Evolutionary conservation across 2,329 filamentous ascomycete genomes (phyloP).

Genomic region (Keithomyces neogunnii): DNA sequence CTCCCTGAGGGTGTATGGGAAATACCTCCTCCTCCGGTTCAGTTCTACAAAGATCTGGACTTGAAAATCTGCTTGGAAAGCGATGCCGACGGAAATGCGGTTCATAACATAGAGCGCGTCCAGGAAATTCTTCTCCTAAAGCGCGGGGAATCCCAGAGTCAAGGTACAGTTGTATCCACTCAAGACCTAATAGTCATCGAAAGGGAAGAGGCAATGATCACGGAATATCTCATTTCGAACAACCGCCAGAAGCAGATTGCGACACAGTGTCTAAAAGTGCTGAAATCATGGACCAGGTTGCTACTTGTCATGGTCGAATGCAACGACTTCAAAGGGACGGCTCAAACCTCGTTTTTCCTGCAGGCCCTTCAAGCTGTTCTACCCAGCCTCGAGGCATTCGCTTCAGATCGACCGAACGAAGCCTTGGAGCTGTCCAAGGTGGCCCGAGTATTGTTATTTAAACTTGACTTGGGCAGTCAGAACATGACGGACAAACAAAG

Average conservation of each 20-base stretch:
- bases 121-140: slow-evolving; percentile 66
- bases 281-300: slow-evolving; percentile 79
- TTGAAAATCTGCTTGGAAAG: slow-evolving; percentile 55
- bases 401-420: slow-evolving; percentile 58
- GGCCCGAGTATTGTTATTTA: slow-evolving; percentile 63
- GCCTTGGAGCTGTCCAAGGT: slow-evolving; percentile 70
- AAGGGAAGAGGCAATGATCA: slow-evolving; percentile 49
- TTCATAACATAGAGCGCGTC: slow-evolving; percentile 64
- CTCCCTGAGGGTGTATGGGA: slow-evolving; percentile 42
- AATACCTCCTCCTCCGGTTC: slow-evolving; percentile 42
- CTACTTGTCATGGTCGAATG: slow-evolving; percentile 75
- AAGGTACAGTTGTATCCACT: slow-evolving; percentile 38
- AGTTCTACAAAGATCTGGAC: slow-evolving; percentile 58
- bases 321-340: slow-evolving; percentile 67
- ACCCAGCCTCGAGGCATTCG: slow-evolving; percentile 74
- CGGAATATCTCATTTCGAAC: slow-evolving; percentile 52
- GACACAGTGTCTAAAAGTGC: slow-evolving; percentile 53
- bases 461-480: slow-evolving; percentile 50
- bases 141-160: slow-evolving; percentile 50
- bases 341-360: slow-evolving; percentile 69
- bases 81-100: slow-evolving; percentile 44
- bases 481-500: slow-evolving; percentile 32
- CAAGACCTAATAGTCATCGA: slow-evolving; percentile 44
- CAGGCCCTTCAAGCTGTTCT: slow-evolving; percentile 82
- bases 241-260: slow-evolving; percentile 55